These are phyloP conservation scores for Solanum etuberosum DNA, from an alignment of 257 asterid genomes.

Conservation along the genomic window DNA sequence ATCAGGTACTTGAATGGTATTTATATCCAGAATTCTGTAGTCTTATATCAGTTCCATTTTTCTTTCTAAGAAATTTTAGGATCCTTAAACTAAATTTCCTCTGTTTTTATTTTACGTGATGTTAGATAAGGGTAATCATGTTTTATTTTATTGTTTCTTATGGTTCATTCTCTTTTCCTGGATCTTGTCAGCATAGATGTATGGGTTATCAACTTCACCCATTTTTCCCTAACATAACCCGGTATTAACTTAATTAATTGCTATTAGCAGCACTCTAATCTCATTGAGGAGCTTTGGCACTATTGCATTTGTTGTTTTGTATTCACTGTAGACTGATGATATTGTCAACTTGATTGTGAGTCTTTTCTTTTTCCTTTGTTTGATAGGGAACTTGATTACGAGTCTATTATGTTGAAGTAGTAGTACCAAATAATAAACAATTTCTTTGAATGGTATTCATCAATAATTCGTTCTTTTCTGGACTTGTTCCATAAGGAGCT, in stretches of 20 bases:
- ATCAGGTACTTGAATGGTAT: constrained; percentile 41
- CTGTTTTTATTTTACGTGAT: background rate
- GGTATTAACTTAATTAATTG: background rate
- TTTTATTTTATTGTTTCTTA: background rate
- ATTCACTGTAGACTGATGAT: background rate
- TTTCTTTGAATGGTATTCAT: background rate
- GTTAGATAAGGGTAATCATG: background rate
- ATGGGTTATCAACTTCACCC: background rate
- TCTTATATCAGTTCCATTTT: background rate
- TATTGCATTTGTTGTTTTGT: background rate
- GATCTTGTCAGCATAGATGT: background rate
- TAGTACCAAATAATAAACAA: background rate
- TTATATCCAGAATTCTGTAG: background rate
- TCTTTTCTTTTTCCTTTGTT: background rate
- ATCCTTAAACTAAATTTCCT: background rate
- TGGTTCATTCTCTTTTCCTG: background rate
- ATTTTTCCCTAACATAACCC: background rate
- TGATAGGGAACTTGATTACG: background rate
- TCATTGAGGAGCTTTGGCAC: background rate
- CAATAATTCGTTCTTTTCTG: background rate
- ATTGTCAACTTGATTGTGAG: background rate
- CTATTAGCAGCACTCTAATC: background rate
- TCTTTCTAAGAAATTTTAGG: background rate
- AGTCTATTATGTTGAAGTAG: background rate
- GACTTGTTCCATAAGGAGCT: background rate